Conservation (phyloP, 2,329 filamentous ascomycete genomes). For the Alternaria atra region DNA sequence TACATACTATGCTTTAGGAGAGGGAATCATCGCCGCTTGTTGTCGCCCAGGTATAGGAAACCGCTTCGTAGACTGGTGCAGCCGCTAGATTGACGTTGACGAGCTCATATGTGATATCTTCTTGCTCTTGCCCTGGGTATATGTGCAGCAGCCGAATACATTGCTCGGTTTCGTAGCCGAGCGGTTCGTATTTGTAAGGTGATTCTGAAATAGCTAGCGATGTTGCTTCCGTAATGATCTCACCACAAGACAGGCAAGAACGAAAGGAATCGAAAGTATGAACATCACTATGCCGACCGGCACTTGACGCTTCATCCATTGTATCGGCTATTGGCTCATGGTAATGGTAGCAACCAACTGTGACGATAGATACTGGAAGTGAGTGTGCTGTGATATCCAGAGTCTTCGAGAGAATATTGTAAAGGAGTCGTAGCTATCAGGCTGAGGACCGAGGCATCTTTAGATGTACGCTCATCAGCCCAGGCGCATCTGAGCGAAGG, state of each 20-base stretch:
- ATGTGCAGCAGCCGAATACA: neutral
- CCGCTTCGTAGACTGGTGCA: too few species aligned
- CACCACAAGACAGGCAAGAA: neutral
- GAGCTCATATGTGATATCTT: too few species aligned
- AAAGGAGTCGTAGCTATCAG: neutral
- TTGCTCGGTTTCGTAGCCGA: neutral
- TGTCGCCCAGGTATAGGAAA: too few species aligned
- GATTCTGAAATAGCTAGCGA: neutral
- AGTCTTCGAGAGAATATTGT: neutral
- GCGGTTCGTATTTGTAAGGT: neutral
- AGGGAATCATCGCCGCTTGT: too few species aligned
- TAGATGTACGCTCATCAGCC: neutral
- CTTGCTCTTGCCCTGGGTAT: too few species aligned
- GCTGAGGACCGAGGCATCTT: neutral
- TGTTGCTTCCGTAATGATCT: fast-evolving
- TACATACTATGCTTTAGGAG: too few species aligned
- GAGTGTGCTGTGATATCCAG: neutral
- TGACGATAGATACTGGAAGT: neutral
- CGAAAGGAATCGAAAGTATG: neutral
- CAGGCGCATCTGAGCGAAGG: neutral
- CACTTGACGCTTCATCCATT: neutral
- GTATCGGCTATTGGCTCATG: neutral
- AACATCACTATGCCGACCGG: neutral
- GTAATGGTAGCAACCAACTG: neutral
- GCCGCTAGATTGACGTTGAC: too few species aligned